Percentiles rank a stretch among this genome's conserved stretches.
These are phyloP conservation scores for Papiliotrema flavescens DNA, from an alignment of 1,284 basidiomycete species.

Conservation along the genomic window DNA sequence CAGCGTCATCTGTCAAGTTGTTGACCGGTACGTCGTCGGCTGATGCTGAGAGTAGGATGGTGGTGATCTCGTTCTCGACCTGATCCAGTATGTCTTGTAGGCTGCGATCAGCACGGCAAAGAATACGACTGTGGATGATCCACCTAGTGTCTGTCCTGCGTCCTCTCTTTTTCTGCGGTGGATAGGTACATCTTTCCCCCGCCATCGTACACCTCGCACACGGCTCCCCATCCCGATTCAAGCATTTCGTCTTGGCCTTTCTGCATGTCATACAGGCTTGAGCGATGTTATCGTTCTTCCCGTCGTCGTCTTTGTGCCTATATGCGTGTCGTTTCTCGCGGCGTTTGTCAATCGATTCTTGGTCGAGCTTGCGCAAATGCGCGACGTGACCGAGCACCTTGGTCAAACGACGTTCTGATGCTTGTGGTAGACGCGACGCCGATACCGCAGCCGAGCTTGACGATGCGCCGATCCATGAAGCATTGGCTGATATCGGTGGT, in stretches of 20 bases:
- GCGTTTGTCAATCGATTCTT: neutral
- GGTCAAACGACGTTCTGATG: neutral
- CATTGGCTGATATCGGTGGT: no score
- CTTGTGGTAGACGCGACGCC: neutral
- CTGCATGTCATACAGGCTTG: neutral
- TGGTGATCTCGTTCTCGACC: neutral
- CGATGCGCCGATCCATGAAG: neutral
- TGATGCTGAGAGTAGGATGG: neutral
- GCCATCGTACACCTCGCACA: neutral
- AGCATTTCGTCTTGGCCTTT: slow-evolving; percentile 2
- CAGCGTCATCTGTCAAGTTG: no score
- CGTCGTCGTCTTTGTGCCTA: neutral
- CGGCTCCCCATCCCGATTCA: neutral
- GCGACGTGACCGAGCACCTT: neutral
- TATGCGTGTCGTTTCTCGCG: slow-evolving; percentile 3
- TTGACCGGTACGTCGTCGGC: neutral
- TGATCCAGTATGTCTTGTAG: neutral
- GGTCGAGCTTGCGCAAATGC: neutral
- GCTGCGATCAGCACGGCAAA: neutral
- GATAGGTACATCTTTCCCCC: neutral
- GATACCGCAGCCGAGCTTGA: neutral
- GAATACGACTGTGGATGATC: no score
- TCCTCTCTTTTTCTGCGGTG: neutral
- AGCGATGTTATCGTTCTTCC: neutral
- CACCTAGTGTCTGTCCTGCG: neutral